Percentiles rank a stretch among this genome's conserved stretches.
Evolutionary conservation across 2,329 filamentous ascomycete genomes (phyloP).

Genomic region (Seiridium unicorne): DNA sequence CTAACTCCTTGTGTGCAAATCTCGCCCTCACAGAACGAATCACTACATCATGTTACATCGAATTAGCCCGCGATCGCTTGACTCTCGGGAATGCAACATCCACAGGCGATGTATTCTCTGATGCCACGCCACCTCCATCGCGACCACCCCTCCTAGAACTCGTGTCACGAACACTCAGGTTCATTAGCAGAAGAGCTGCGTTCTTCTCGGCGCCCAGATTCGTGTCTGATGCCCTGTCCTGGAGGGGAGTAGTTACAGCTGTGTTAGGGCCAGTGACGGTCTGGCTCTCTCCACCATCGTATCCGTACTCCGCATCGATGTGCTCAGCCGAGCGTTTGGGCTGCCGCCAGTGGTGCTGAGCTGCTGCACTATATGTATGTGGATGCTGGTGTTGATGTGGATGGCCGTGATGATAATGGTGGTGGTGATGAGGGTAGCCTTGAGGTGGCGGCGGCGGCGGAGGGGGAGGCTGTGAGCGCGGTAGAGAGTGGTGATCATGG

Average conservation of each 20-base stretch:
- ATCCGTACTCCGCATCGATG: conserved; percentile 21
- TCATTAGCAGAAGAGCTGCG: conserved; percentile 46
- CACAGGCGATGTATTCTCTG: conserved; percentile 19
- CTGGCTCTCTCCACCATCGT: conserved; percentile 17
- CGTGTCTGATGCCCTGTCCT: background rate
- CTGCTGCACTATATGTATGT: background rate
- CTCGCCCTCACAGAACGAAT: no score
- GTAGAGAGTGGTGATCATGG: conserved; percentile 3
- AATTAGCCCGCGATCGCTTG: conserved; percentile 40
- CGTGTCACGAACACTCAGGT: conserved; percentile 40
- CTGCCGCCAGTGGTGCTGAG: conserved; percentile 6
- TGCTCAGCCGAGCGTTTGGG: conserved; percentile 27
- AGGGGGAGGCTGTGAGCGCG: background rate
- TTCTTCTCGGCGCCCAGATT: conserved; percentile 37
- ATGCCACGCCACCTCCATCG: conserved; percentile 10
- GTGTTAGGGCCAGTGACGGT: conserved; percentile 1
- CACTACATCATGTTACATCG: conserved; percentile 25
- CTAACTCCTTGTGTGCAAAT: no score
- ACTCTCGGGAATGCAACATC: conserved; percentile 27
- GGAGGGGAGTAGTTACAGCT: conserved; percentile 4
- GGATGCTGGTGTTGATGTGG: conserved; percentile 5
- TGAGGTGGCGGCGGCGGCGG: background rate
- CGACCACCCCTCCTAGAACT: background rate
- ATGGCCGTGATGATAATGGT: background rate
- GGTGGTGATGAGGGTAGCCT: conserved; percentile 3